Evolutionary conservation across 352 stramenopile species (phyloP), one percentile per base, ranked within the genome.

Genomic region (Blastocystis sp.): DNA sequence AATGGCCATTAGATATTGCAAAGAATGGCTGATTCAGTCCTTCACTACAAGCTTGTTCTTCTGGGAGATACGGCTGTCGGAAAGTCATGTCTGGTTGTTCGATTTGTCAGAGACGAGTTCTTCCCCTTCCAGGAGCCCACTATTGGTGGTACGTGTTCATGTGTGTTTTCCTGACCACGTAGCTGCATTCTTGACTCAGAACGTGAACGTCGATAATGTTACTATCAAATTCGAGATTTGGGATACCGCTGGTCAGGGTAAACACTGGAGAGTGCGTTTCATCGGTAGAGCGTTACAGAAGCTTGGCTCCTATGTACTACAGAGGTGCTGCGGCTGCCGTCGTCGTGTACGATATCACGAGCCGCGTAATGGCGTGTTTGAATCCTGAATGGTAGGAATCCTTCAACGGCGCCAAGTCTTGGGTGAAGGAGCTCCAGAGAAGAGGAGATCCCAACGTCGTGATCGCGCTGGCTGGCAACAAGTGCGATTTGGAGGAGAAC

Each of bases 201-300:
- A 97, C 4, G 96, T 99, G 45, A 94, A 95, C 90, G 91, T 99
- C 16, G 96, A 99, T 91, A 96, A 99, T 90, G 95, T 96, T 80
- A 99, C 97, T 6, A 96, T 99, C 77, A 99, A 99, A 93, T 99
- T 99, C 92, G 97, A 99, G 93, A 99, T 99, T 90, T 99, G 97
- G 97, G 97, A 99, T 94, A 98, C 96, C 19, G 96, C 96, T 80
- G 96, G 96, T 77, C 96, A 98, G 95, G 94, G 94, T 94, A 91
- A 69, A 88, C 74, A 29, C 12, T 67, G 26, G 21, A 76, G 26
- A 55, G 26, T 88, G 10, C 88, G 21, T 41, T 6, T 91, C 60
- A 70, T 51, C 33, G 35, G 26, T 90, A 96, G 96, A 98, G 90
- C 93, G 96, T 91, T 98, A 98, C 93, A 94, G 96, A 61, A 98